phyloP scores from a whole-genome alignment of 2,329 filamentous ascomycete species.

The Grosmannia penicillata region DNA sequence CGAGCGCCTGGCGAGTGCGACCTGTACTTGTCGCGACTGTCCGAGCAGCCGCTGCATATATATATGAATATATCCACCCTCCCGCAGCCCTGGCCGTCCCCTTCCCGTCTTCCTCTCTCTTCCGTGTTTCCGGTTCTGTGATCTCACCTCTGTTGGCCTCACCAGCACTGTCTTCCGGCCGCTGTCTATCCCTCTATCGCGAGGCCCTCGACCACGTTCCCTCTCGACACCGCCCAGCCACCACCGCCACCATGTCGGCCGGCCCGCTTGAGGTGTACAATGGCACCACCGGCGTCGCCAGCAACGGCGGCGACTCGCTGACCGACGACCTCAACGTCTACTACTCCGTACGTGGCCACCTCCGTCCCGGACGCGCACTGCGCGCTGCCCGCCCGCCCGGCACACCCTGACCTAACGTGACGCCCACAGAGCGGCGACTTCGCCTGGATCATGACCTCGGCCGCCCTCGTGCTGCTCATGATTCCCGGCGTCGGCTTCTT shows the following conservation, averaged over 20 bases:
- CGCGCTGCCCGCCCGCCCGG: no score
- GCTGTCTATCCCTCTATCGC: neutral
- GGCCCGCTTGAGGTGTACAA: slow-evolving; percentile 25
- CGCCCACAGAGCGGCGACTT: slow-evolving; percentile 58
- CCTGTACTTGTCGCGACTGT: no score
- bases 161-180: neutral
- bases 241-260: slow-evolving; percentile 8
- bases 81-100: neutral
- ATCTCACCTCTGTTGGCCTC: neutral
- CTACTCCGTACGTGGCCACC: slow-evolving; percentile 30
- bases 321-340: slow-evolving; percentile 67
- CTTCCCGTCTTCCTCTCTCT: no score
- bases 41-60: no score
- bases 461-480: slow-evolving; percentile 79
- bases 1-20: no score
- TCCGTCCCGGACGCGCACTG: no score
- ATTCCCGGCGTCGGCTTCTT: slow-evolving; percentile 90
- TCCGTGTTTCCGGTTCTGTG: neutral
- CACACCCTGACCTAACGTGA: neutral
- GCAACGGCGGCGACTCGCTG: slow-evolving; percentile 34
- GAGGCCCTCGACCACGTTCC: neutral
- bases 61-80: no score
- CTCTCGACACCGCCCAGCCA: no score
- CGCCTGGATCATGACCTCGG: slow-evolving; percentile 62
- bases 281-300: slow-evolving; percentile 32